phyloP scores from a whole-genome alignment of 257 asterid species.

The Dorcoceras hygrometricum region DNA sequence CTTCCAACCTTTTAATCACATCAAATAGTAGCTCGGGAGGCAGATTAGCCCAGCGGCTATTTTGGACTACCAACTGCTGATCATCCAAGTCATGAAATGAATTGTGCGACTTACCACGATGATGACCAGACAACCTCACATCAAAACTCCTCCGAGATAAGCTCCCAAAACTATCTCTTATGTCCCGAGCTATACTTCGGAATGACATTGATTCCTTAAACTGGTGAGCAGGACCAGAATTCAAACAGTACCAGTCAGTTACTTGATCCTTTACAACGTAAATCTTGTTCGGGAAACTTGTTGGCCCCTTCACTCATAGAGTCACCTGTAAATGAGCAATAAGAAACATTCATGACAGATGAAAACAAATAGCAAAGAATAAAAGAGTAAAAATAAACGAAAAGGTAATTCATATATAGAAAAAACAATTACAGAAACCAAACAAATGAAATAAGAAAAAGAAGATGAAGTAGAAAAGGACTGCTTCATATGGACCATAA shows the following conservation, averaged over 20 bases:
- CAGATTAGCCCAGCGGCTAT: conserved; percentile 54
- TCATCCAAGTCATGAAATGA: conserved; percentile 39
- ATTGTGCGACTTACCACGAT: conserved; percentile 49
- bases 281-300: background rate
- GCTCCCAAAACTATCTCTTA: conserved; percentile 55
- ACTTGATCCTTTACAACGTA: background rate
- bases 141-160: conserved; percentile 53
- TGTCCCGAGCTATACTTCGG: conserved; percentile 58
- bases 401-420: background rate
- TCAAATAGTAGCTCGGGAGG: conserved; percentile 57
- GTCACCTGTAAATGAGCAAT: background rate
- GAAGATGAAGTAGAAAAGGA: background rate
- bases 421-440: too few species aligned
- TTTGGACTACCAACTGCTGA: conserved; percentile 38
- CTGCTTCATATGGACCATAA: background rate
- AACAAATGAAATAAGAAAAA: too few species aligned
- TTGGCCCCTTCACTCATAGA: background rate
- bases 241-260: background rate
- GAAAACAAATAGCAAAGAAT: background rate
- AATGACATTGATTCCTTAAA: conserved; percentile 42
- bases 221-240: background rate
- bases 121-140: conserved; percentile 44
- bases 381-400: too few species aligned
- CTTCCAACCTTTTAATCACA: conserved; percentile 53
- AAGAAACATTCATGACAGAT: background rate